These are phyloP conservation scores for Crotalaria pallida DNA, from an alignment of 306 rosid genomes.

Conservation along the genomic window DNA sequence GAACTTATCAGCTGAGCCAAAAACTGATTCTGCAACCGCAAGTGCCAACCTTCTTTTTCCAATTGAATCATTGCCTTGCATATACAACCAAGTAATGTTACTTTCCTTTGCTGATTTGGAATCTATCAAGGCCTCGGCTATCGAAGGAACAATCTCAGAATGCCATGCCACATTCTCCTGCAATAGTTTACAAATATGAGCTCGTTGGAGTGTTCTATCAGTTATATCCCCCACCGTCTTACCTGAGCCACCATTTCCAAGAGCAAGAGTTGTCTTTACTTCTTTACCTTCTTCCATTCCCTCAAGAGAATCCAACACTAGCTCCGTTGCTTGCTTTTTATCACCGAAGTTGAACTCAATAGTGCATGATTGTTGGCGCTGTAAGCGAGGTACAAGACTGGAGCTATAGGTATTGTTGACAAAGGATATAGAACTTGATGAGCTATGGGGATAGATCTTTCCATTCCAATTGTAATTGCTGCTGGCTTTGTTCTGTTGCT, in stretches of 20 bases:
- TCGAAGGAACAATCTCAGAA: slow-evolving; percentile 61
- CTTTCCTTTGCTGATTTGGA: slow-evolving; percentile 40
- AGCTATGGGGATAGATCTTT: slow-evolving; percentile 32
- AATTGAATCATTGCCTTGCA: slow-evolving; percentile 60
- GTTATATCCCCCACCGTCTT: slow-evolving; percentile 32
- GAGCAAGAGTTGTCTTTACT: slow-evolving; percentile 69
- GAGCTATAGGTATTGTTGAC: slow-evolving; percentile 33
- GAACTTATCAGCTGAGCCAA: slow-evolving; percentile 57
- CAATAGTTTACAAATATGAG: slow-evolving; percentile 54
- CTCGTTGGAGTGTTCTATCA: slow-evolving; percentile 40
- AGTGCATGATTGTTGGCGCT: slow-evolving; percentile 58
- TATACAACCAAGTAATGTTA: slow-evolving; percentile 43
- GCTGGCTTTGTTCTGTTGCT: slow-evolving; percentile 29
- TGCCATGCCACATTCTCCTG: slow-evolving; percentile 88
- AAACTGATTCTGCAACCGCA: slow-evolving; percentile 64
- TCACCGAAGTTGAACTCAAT: slow-evolving; percentile 64
- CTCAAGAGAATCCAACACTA: slow-evolving; percentile 43
- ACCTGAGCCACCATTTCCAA: slow-evolving; percentile 54
- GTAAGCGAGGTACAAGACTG: slow-evolving; percentile 40
- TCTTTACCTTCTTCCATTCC: slow-evolving; percentile 58
- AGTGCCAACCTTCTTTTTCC: slow-evolving; percentile 71
- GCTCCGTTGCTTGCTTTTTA: slow-evolving; percentile 33
- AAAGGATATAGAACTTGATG: slow-evolving; percentile 55
- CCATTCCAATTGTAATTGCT: slow-evolving; percentile 30
- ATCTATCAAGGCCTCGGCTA: slow-evolving; percentile 55